phyloP scores from a whole-genome alignment of 1,284 basidiomycete genomes.

The Ustilago esculenta region DNA sequence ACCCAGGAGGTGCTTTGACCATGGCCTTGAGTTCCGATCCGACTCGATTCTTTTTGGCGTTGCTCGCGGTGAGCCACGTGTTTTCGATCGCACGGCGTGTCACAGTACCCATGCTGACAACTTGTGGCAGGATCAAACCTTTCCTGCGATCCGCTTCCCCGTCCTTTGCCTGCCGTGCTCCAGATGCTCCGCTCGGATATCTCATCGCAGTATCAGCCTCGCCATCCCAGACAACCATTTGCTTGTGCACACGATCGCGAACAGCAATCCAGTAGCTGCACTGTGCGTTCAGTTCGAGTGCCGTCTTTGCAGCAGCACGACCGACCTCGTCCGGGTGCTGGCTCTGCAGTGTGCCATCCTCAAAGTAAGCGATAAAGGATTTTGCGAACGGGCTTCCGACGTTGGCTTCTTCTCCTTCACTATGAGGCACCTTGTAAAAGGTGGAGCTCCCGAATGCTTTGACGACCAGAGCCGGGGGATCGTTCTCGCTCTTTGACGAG shows the following conservation, averaged over 20 bases:
- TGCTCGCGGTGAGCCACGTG: constrained; percentile 98
- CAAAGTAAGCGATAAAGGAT: constrained; percentile 85
- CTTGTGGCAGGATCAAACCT: constrained; percentile 93
- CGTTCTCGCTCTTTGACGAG: constrained; percentile 10
- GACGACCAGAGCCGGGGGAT: constrained; percentile 19
- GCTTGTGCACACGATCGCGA: constrained; percentile 88
- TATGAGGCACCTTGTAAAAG: constrained; percentile 95
- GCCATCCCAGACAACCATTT: constrained; percentile 89
- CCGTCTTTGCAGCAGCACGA: constrained; percentile 80
- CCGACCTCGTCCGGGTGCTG: constrained; percentile 68
- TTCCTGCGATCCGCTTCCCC: constrained; percentile 71
- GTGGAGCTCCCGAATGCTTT: constrained; percentile 31
- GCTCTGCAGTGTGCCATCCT: constrained; percentile 74
- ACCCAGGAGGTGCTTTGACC: constrained; percentile 92
- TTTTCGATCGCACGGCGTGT: constrained; percentile 96
- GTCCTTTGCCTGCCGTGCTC: constrained; percentile 31
- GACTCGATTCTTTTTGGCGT: constrained; percentile 95
- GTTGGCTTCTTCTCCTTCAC: constrained; percentile 91
- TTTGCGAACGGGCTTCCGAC: constrained; percentile 92
- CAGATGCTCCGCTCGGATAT: constrained; percentile 41
- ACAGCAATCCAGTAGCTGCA: constrained; percentile 99
- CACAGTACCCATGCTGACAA: constrained; percentile 98
- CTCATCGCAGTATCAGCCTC: constrained; percentile 69
- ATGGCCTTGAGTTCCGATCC: constrained; percentile 98
- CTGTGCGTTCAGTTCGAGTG: constrained; percentile 89